Evolutionary conservation across 352 stramenopile genomes (phyloP), one percentile per base, ranked within the genome.

Genomic region (Phytopythium cucurbitacearum): DNA sequence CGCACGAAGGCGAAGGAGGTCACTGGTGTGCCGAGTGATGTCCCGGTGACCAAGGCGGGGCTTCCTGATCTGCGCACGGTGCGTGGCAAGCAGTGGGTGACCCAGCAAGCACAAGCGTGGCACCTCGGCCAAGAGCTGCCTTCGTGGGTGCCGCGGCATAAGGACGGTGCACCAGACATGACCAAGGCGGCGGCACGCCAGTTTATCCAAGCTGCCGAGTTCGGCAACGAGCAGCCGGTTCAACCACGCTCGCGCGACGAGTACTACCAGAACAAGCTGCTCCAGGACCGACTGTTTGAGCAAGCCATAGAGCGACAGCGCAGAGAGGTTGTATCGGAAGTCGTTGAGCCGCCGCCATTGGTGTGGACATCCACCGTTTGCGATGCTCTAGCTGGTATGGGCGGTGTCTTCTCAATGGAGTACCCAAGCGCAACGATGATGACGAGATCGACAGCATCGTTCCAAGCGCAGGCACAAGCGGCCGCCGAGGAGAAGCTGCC

Each of bases 161-260:
- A 72, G 35, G 64, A 72, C n/a, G 64, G 64, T 41, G 65, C 60
- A 3, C 64, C 60, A 11, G 60, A 72, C 46, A 64, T 65, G 55
- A 60, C 51, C 16, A 72, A 62, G 28, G 48, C 58, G 12, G 50
- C 59, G n/a, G 36, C 64, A 1, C 55, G 64, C 5, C 46, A 65
- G 28, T 72, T 72, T 38, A 60, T 72, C 32, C 50, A 52, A 34
- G 41, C 38, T 11, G 21, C 21, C 21, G 21, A 28, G 21, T 28
- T 62, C 64, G 3, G 57, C 61, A 39, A 52, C 45, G 2, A 46
- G 68, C 37, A 1, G 21, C 44, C 53, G 35, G 10, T 53, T 15
- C 45, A 59, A 34, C 28, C 53, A 5, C 57, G 65, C 36, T 58
- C 56, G 33, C 35, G 60, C 47, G 60, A 60, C 7, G 28, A 62